These are phyloP conservation scores for Mimosa pudica DNA, from an alignment of 306 rosid species.

Conservation along the genomic window DNA sequence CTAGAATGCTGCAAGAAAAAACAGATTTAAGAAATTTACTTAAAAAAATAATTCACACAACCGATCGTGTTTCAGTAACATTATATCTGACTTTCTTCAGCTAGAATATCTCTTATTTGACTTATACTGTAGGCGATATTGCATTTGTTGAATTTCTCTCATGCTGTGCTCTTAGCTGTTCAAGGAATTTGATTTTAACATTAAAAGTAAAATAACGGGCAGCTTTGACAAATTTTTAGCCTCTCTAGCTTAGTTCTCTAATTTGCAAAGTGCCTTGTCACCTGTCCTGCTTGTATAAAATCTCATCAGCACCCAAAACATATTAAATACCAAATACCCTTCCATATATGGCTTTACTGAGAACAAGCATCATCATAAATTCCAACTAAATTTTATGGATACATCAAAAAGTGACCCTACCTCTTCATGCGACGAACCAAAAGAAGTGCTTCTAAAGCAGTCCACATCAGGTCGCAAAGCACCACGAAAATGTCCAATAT, in stretches of 20 bases:
- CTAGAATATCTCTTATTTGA: neutral
- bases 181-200: neutral
- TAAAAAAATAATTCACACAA: neutral
- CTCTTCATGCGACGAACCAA: slow-evolving; percentile 72
- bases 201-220: neutral
- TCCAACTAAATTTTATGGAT: neutral
- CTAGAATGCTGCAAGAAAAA: slow-evolving; percentile 29
- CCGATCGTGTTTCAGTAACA: slow-evolving; percentile 23
- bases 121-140: neutral
- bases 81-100: neutral
- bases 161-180: neutral
- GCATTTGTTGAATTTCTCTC: neutral
- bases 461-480: slow-evolving; percentile 84
- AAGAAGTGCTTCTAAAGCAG: slow-evolving; percentile 92
- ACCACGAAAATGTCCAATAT: slow-evolving; percentile 83
- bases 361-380: slow-evolving; percentile 8
- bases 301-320: neutral
- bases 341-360: neutral
- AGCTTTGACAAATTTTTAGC: neutral
- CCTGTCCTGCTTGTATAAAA: neutral
- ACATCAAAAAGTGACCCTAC: slow-evolving; percentile 50
- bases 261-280: neutral
- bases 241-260: neutral
- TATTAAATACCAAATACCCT: neutral
- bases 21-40: slow-evolving; percentile 26